Conservation (phyloP, 2,329 filamentous ascomycete species). For the Fonsecaea pedrosoi region DNA sequence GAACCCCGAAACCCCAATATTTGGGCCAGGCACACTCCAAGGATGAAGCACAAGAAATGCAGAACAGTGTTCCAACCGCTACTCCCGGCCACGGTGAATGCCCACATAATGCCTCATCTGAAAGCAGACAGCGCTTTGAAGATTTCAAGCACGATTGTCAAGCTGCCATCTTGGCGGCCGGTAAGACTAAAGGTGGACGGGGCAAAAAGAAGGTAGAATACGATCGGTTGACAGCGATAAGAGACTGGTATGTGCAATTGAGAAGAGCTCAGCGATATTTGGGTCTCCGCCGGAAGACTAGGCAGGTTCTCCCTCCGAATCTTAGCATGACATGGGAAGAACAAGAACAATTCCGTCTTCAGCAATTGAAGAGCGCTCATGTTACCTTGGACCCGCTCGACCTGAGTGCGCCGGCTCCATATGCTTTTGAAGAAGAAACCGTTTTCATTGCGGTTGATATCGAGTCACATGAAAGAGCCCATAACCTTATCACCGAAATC, state of each 20-base stretch:
- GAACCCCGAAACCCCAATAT: slow-evolving; percentile 70
- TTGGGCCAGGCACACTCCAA: slow-evolving; percentile 64
- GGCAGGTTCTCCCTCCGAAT: slow-evolving; percentile 26
- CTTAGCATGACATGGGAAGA: slow-evolving; percentile 40
- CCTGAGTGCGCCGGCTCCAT: slow-evolving; percentile 54
- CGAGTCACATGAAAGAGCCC: slow-evolving; percentile 76
- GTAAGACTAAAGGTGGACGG: slow-evolving; percentile 57
- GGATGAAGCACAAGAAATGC: slow-evolving; percentile 49
- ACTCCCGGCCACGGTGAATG: slow-evolving; percentile 39
- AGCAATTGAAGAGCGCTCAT: slow-evolving; percentile 40
- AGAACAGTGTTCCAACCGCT: slow-evolving; percentile 45
- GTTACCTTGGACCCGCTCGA: slow-evolving; percentile 49
- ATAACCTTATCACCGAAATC: slow-evolving; percentile 77
- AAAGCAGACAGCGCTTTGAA: slow-evolving; percentile 45
- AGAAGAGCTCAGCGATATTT: slow-evolving; percentile 73
- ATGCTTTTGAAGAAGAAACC: slow-evolving; percentile 59
- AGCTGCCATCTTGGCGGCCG: slow-evolving; percentile 55
- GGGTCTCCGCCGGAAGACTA: slow-evolving; percentile 63
- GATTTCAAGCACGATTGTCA: slow-evolving; percentile 64
- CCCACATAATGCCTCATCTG: slow-evolving; percentile 39
- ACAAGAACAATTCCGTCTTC: slow-evolving; percentile 38
- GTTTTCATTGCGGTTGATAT: slow-evolving; percentile 82
- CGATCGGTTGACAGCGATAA: slow-evolving; percentile 57
- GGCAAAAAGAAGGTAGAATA: slow-evolving; percentile 58
- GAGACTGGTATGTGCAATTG: slow-evolving; percentile 64